Conservation (phyloP, 306 rosid genomes). For the Nissolia schottii region DNA sequence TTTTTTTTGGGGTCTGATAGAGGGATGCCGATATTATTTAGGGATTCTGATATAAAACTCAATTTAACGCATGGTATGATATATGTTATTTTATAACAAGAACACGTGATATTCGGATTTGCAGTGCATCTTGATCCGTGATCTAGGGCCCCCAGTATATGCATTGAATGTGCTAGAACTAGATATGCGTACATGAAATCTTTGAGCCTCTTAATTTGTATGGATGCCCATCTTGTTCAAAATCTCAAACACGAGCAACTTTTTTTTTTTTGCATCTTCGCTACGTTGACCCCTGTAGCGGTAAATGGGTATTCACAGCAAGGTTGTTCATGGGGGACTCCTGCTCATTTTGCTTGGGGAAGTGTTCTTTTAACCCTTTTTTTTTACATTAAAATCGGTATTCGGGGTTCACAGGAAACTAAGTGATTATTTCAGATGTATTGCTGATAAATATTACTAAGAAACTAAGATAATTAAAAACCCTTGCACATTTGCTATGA, state of each 20-base stretch:
- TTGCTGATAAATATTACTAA: too few relatives aligned
- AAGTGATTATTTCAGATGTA: too few relatives aligned
- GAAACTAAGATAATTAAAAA: too few relatives aligned
- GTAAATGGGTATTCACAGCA: too few relatives aligned
- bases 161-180: neutral
- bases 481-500: too few relatives aligned
- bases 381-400: too few relatives aligned
- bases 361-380: too few relatives aligned
- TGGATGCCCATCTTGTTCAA: neutral
- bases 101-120: neutral
- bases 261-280: too few relatives aligned
- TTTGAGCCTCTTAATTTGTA: neutral
- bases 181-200: neutral
- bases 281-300: too few relatives aligned
- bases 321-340: too few relatives aligned
- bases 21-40: neutral
- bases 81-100: neutral
- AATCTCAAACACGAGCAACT: neutral
- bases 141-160: neutral
- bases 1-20: neutral
- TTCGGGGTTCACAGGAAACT: too few relatives aligned
- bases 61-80: neutral
- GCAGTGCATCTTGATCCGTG: neutral
- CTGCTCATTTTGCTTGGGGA: too few relatives aligned
- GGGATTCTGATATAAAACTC: slow-evolving; percentile 1